phyloP scores from a whole-genome alignment of 306 rosid species.

The Dalbergia oliveri region DNA sequence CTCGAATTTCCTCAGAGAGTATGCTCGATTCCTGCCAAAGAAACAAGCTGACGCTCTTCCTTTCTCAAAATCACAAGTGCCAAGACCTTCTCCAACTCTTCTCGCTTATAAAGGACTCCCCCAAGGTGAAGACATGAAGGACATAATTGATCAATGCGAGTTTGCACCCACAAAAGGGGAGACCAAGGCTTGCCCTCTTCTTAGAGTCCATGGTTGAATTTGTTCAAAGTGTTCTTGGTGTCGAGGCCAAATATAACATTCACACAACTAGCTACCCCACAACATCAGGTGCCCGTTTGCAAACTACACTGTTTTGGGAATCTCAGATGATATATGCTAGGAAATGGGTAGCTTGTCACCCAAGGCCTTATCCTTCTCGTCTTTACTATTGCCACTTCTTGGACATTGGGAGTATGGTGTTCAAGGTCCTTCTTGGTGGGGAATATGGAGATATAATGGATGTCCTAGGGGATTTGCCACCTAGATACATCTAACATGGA shows the following conservation, averaged over 20 bases:
- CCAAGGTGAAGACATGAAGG: constrained; percentile 41
- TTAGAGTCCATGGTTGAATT: constrained; percentile 51
- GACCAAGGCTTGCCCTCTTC: constrained; percentile 58
- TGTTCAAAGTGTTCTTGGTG: constrained; percentile 41
- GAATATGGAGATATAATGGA: constrained; percentile 50
- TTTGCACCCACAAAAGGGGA: constrained; percentile 44
- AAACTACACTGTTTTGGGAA: constrained; percentile 51
- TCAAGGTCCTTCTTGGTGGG: constrained; percentile 55
- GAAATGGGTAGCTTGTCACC: constrained; percentile 63
- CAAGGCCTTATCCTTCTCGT: constrained; percentile 49
- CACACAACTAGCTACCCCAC: constrained; percentile 49
- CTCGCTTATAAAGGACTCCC: constrained; percentile 49
- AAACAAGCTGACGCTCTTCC: constrained; percentile 63
- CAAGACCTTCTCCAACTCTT: constrained; percentile 58
- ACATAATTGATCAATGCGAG: constrained; percentile 50
- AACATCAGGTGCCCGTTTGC: constrained; percentile 37
- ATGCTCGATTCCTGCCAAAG: constrained; percentile 50
- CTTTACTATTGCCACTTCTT: constrained; percentile 62
- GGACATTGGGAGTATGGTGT: constrained; percentile 50
- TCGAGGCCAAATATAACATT: constrained; percentile 24
- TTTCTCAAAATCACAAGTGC: constrained; percentile 47
- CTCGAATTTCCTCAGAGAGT: constrained; percentile 53
- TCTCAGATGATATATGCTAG: constrained; percentile 52
- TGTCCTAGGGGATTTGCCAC: constrained; percentile 60
- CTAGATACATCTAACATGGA: constrained; percentile 57